Evolutionary conservation across 352 stramenopile genomes (phyloP).

Genomic region (Phytophthora pluvialis): DNA sequence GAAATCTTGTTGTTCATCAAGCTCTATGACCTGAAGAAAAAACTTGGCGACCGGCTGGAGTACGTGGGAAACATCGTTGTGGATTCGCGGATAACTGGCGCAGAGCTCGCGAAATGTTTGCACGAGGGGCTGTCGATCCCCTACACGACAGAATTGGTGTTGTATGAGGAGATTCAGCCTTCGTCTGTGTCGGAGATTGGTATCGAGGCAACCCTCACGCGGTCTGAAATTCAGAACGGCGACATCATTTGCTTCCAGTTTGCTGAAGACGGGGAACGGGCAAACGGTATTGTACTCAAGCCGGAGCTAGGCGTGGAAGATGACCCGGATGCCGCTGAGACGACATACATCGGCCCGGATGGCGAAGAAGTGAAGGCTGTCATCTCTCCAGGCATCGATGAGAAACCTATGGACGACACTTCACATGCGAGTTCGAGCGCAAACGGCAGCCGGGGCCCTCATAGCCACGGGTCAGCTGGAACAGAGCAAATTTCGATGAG

Average conservation of each 20-base stretch:
- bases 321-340: conserved; percentile 31
- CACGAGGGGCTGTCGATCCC: conserved; percentile 65
- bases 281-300: conserved; percentile 22
- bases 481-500: conserved; percentile 6
- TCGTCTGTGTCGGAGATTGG: conserved; percentile 62
- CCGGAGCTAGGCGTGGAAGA: conserved; percentile 33
- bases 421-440: conserved; percentile 18
- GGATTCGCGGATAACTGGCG: conserved; percentile 64
- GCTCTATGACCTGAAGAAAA: conserved; percentile 75
- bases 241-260: conserved; percentile 89
- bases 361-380: conserved; percentile 35
- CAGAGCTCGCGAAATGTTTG: conserved; percentile 52
- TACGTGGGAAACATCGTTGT: conserved; percentile 86
- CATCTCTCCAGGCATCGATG: conserved; percentile 24
- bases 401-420: conserved; percentile 14
- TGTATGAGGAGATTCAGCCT: conserved; percentile 87
- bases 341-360: conserved; percentile 33
- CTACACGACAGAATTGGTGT: conserved; percentile 48
- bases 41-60: conserved; percentile 67
- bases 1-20: conserved; percentile 89
- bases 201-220: conserved; percentile 48
- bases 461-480: conserved; percentile 26
- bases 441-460: conserved; percentile 19
- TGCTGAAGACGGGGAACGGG: conserved; percentile 42
- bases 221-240: conserved; percentile 77